phyloP scores from a whole-genome alignment of 768 basidiomycete genomes.

The Mycena metata region DNA sequence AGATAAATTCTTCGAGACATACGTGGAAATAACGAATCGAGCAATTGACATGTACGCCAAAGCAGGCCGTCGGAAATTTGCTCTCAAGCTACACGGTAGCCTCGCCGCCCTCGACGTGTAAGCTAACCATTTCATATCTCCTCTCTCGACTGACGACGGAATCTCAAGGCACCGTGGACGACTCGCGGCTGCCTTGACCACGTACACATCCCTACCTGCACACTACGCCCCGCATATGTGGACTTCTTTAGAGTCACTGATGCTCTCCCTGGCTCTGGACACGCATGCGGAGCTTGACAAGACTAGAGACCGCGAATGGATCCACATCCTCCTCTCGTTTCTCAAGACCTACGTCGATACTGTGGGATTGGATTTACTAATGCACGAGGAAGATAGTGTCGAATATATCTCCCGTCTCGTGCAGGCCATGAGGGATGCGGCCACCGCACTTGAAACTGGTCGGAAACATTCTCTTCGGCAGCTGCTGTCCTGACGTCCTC shows the following conservation, averaged over 20 bases:
- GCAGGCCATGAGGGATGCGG: constrained; percentile 60
- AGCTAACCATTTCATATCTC: constrained; percentile 46
- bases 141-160: constrained; percentile 8
- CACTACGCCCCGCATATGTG: constrained; percentile 88
- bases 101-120: constrained; percentile 93
- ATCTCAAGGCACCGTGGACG: constrained; percentile 74
- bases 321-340: constrained; percentile 82
- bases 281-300: constrained; percentile 71
- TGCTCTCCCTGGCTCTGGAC: constrained; percentile 81
- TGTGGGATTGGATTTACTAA: constrained; percentile 64
- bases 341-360: constrained; percentile 77
- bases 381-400: constrained; percentile 63
- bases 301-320: constrained; percentile 82
- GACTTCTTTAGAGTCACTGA: constrained; percentile 83
- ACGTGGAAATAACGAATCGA: constrained; percentile 79
- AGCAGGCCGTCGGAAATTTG: constrained; percentile 88
- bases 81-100: constrained; percentile 86
- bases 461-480: constrained; percentile 29
- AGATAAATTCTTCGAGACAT: constrained; percentile 82
- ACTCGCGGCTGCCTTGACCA: constrained; percentile 71
- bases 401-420: constrained; percentile 68
- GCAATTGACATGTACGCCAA: constrained; percentile 88
- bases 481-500: constrained; percentile 7
- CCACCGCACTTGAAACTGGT: constrained; percentile 70
- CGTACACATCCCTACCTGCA: constrained; percentile 85